phyloP scores from a whole-genome alignment of 2,329 filamentous ascomycete genomes.

The Botrytis galanthina region DNA sequence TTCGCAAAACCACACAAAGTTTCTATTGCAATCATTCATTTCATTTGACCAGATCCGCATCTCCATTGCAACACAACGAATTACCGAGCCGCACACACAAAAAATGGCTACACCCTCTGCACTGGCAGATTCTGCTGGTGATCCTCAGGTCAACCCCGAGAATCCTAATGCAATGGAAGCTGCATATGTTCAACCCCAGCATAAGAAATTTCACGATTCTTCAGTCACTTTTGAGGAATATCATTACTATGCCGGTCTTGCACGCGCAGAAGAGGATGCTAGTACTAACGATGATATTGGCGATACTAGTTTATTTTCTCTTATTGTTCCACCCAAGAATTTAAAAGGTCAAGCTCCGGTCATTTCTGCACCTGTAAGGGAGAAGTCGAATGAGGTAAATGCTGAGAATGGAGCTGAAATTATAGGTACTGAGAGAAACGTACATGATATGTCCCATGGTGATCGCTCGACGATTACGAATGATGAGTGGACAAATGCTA shows the following conservation, averaged over 20 bases:
- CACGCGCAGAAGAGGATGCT: conserved; percentile 28
- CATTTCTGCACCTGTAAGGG: not conserved
- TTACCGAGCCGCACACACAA: not conserved
- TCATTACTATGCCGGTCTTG: conserved; percentile 38
- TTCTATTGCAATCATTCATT: not conserved
- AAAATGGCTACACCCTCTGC: conserved; percentile 1
- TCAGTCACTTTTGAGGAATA: conserved; percentile 40
- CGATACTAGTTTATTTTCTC: conserved; percentile 17
- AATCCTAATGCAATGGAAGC: not conserved
- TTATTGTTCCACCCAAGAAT: conserved; percentile 22
- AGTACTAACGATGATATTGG: conserved; percentile 10
- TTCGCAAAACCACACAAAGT: not conserved
- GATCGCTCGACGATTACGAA: conserved; percentile 29
- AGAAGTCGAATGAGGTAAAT: not conserved
- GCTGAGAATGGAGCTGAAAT: conserved; percentile 10
- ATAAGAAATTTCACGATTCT: conserved; percentile 33
- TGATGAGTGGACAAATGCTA: conserved; percentile 48
- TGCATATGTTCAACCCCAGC: conserved; percentile 7
- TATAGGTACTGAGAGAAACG: not conserved
- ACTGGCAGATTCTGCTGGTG: not conserved
- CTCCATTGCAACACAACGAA: not conserved
- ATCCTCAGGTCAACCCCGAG: not conserved
- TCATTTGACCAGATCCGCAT: not conserved
- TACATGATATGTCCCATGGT: not conserved
- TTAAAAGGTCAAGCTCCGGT: conserved; percentile 13